Conservation (phyloP, 495 filamentous ascomycete genomes). For the Tuber magnatum region DNA sequence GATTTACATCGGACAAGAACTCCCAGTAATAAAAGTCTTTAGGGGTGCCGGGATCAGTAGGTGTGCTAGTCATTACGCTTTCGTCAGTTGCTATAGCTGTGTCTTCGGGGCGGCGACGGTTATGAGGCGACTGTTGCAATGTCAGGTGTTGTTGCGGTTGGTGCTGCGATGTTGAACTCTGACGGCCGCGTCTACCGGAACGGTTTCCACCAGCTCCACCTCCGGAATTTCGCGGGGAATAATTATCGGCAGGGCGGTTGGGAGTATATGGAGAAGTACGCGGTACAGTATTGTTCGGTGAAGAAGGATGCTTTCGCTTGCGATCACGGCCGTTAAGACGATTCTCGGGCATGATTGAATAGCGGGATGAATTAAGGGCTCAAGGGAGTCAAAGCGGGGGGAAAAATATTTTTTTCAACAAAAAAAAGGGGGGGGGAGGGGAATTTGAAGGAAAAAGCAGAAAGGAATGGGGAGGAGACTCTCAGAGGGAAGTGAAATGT, state of each 20-base stretch:
- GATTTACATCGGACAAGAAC: conserved; percentile 48
- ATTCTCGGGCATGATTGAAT: conserved; percentile 21
- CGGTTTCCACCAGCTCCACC: conserved; percentile 31
- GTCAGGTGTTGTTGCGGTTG: conserved; percentile 14
- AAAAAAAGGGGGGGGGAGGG: neutral
- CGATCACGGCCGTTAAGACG: conserved; percentile 28
- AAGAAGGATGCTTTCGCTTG: conserved; percentile 39
- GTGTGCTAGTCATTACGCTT: conserved; percentile 22
- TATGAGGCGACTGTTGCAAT: conserved; percentile 24
- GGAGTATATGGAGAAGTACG: conserved; percentile 37
- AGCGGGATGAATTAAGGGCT: conserved; percentile 23
- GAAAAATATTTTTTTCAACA: neutral
- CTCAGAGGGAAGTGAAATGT: conserved; percentile 10
- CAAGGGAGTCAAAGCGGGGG: neutral
- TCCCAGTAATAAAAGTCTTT: conserved; percentile 51
- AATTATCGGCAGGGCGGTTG: conserved; percentile 27
- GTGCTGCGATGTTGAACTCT: conserved; percentile 30
- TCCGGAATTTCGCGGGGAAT: conserved; percentile 27
- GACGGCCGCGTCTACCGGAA: conserved; percentile 26
- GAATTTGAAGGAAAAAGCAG: neutral
- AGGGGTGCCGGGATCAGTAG: conserved; percentile 30
- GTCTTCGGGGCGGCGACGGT: conserved; percentile 23
- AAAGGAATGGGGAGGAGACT: conserved; percentile 21
- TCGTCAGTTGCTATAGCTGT: conserved; percentile 21
- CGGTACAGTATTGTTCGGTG: conserved; percentile 21